Evolutionary conservation across 495 filamentous ascomycete species (phyloP), one percentile per base, ranked within the genome.

Genomic region (Penicillium verhagenii): DNA sequence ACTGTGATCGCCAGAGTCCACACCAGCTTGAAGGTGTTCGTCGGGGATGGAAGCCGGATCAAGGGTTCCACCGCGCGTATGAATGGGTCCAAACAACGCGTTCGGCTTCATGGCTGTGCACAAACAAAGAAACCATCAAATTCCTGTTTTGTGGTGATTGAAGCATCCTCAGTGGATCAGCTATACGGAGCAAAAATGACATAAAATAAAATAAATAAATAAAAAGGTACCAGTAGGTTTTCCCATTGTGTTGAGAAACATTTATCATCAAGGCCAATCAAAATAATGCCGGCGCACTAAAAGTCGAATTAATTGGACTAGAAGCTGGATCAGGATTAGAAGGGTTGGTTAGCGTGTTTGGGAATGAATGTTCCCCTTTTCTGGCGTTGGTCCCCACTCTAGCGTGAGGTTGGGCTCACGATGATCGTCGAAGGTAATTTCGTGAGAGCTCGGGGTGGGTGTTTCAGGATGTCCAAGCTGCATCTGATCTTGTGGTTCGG

Each of bases 341-440:
- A 38, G 25, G 37, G 49, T 25, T 28, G 37, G 18, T 42, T 64
- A 71, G 66, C 66, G 66, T 58, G 60, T 60, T 67, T 66, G 50
- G 48, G 46, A 58, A 48, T 37, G 37, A 47, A 37, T 33, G 38
- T 60, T 56, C 50, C 53, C 49, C 42, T 56, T 40, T 52, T 45
- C 53, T 43, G 48, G 52, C 43, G 58, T 49, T 57, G 51, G 42
- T 37, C 51, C 40, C 31, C 50, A 46, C 38, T 49, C 37, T 65
- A 60, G 62, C 62, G 57, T 58, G 47, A 58, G 24, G 47, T 62
- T 61, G 46, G 33, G 51, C 46, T 46, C 28, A 44, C 46, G 47
- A 29, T 59, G 70, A 71, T 73, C 70, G 66, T 55, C 64, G 48
- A 35, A 53, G 40, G 50, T 44, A 67, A 72, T 72, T 64, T 68